phyloP scores from a whole-genome alignment of 2,329 filamentous ascomycete genomes.

The Knufia petricola region DNA sequence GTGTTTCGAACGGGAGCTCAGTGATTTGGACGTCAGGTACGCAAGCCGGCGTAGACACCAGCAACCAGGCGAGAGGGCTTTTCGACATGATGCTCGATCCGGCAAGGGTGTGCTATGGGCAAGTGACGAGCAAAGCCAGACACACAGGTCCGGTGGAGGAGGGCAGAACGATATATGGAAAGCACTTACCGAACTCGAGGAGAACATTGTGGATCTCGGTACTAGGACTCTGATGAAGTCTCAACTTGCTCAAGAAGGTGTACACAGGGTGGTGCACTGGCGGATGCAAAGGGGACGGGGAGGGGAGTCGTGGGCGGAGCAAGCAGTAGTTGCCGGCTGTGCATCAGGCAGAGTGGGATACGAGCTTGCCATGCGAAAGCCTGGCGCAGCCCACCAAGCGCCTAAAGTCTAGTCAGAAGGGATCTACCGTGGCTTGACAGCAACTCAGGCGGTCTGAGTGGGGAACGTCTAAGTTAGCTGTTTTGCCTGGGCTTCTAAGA shows the following conservation, averaged over 20 bases:
- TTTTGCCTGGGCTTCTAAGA: no score
- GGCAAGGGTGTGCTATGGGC: neutral
- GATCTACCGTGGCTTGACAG: neutral
- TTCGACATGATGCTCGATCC: conserved; percentile 10
- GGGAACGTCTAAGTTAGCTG: neutral
- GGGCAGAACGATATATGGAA: conserved; percentile 3
- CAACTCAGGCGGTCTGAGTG: neutral
- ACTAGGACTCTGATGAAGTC: neutral
- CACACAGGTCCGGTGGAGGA: neutral
- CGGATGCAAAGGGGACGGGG: neutral
- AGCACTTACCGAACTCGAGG: conserved; percentile 13
- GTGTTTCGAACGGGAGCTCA: conserved; percentile 14
- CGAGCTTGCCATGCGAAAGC: neutral
- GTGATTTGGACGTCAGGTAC: conserved; percentile 21
- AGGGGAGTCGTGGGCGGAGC: neutral
- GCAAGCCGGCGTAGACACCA: conserved; percentile 17
- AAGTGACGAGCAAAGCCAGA: neutral
- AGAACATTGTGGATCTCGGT: conserved; percentile 6
- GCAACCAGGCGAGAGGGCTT: conserved; percentile 16
- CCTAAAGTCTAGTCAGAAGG: neutral
- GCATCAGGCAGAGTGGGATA: neutral
- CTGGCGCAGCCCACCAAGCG: neutral
- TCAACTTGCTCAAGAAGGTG: conserved; percentile 1
- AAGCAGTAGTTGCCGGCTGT: conserved; percentile 1
- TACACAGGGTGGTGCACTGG: neutral